Base-by-base conservation (phyloP, 768 basidiomycete genomes). In the Kockovaella imperatae region DNA sequence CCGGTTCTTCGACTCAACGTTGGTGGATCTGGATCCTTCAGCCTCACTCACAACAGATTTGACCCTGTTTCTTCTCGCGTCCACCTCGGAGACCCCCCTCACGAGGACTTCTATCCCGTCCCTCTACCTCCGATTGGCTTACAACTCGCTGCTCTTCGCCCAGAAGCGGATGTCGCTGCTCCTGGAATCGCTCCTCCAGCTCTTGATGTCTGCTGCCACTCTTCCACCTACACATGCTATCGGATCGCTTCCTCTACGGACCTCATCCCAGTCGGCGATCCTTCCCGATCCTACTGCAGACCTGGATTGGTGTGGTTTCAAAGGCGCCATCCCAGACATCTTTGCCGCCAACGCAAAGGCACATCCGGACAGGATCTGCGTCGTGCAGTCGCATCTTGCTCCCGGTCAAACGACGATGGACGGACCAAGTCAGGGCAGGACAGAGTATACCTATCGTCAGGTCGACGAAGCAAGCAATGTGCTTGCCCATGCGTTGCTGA, bases 281-380 rank as follows among this genome's bases (percentile, higher is more conserved):
- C 77, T 99, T 3, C 95, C 95, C 0, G 78, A 85, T 63, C 89
- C 93, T 2, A 81, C 79, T 10, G 83, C 80, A 14, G 84, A 97
- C 69, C 78, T 99, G 29, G 80, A 95, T 60, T 99, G 95, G 93
- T 93, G 88, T 71, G 91, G 84, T 43, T 99, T 84, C 80, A 88
- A 90, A 69, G 95, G 93, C 26, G 87, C 93, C 5, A 96, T 99
- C 65, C 88, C 93, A 13, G 86, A 93, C 67, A 80, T 97, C 20
- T 97, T 99, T 72, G 85, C 88, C 8, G 74, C 75, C 30, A 96
- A 99, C 73, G 95, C 95, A 2, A 75, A 77, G 10, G 71, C 74
- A 48, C 79, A 80, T 71, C 91, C 93, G 0, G 83, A 87, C 25
- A 76, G 83, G n/a, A 75, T 84, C 4, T 97, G 93, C 60, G 86